Percentiles rank a stretch among this genome's conserved stretches.
phyloP scores from a whole-genome alignment of 164 flowering plant genomes.

The Pachysandra terminalis region DNA sequence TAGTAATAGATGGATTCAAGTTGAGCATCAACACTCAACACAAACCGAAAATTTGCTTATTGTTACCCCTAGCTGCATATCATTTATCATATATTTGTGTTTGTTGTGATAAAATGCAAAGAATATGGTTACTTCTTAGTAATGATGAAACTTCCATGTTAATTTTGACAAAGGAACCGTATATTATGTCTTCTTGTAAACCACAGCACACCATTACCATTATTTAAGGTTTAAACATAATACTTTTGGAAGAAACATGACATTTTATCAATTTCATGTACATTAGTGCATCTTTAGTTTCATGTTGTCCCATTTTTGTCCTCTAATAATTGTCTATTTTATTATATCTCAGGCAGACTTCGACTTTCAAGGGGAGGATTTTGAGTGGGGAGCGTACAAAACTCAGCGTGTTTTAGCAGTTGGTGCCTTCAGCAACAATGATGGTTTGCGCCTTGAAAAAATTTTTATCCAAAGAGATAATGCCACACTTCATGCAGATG shows the following conservation, averaged over 20 bases:
- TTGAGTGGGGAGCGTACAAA: constrained; percentile 99
- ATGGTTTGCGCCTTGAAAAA: constrained; percentile 89
- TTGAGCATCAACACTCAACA: too few species aligned
- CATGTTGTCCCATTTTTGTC: not conserved
- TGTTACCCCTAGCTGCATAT: too few species aligned
- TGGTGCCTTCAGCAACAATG: constrained; percentile 91
- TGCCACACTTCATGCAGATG: constrained; percentile 99
- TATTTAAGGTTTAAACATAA: not conserved
- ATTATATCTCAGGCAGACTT: constrained; percentile 69
- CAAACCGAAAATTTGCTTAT: too few species aligned
- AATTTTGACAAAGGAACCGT: too few species aligned
- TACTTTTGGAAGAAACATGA: not conserved
- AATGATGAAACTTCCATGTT: too few species aligned
- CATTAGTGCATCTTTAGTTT: not conserved
- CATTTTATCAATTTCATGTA: not conserved
- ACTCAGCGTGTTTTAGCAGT: constrained; percentile 90
- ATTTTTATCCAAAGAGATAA: constrained; percentile 93
- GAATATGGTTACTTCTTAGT: too few species aligned
- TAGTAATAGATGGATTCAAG: too few species aligned
- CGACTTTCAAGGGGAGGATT: constrained; percentile 95
- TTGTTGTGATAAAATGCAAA: too few species aligned
- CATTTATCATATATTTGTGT: too few species aligned
- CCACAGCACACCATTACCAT: not conserved
- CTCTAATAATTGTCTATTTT: constrained; percentile 5
- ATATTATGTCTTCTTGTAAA: not conserved